These are phyloP conservation scores for Heterobasidion annosum DNA, from an alignment of 1,284 basidiomycete genomes.

Conservation along the genomic window DNA sequence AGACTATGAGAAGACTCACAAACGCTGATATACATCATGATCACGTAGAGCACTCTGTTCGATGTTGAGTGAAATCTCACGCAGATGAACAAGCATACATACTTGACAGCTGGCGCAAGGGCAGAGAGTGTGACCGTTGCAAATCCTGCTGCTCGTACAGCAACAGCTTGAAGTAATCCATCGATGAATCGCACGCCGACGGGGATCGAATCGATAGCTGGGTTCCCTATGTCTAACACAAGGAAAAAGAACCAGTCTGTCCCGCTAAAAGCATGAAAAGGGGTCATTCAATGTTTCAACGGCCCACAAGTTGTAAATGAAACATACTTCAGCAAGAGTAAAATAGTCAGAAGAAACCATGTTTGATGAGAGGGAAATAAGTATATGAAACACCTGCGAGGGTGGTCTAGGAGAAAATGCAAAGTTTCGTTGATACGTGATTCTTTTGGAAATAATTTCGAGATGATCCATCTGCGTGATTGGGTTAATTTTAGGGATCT, in stretches of 20 bases:
- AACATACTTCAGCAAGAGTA: slow-evolving; percentile 61
- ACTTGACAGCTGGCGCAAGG: slow-evolving; percentile 70
- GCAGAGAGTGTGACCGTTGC: slow-evolving; percentile 62
- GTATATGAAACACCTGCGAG: slow-evolving; percentile 92
- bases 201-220: slow-evolving; percentile 63
- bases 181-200: slow-evolving; percentile 56
- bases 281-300: not conserved
- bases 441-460: slow-evolving; percentile 48
- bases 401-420: slow-evolving; percentile 91
- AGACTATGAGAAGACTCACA: slow-evolving; percentile 35
- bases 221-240: slow-evolving; percentile 81
- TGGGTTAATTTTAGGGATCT: not conserved
- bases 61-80: slow-evolving; percentile 12
- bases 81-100: slow-evolving; percentile 22
- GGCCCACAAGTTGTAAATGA: too few species aligned
- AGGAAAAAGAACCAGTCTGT: slow-evolving; percentile 89
- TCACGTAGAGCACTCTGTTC: slow-evolving; percentile 69
- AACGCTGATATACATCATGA: slow-evolving; percentile 84
- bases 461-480: slow-evolving; percentile 58
- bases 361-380: slow-evolving; percentile 95
- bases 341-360: slow-evolving; percentile 77
- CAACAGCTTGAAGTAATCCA: slow-evolving; percentile 65
- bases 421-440: slow-evolving; percentile 75
- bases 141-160: slow-evolving; percentile 88
- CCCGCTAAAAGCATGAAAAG: slow-evolving; percentile 29